Percentiles rank a stretch among this genome's conserved stretches.
Conservation (phyloP, 352 stramenopile species). For the Phytopythium helicoides region DNA sequence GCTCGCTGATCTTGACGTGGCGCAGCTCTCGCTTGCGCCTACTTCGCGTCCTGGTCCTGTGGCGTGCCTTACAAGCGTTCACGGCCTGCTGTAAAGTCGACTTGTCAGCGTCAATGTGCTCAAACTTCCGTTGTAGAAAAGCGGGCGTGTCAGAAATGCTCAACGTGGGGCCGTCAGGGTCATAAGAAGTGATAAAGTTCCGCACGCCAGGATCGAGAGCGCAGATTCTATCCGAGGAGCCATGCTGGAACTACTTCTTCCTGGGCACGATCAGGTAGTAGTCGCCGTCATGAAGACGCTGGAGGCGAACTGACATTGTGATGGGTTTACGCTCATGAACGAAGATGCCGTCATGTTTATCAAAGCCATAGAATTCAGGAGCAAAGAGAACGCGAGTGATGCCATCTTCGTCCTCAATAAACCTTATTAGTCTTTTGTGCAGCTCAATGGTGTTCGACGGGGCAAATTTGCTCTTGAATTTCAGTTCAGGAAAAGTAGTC, state of each 20-base stretch:
- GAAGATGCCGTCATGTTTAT: conserved; percentile 8
- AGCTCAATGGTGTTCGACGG: conserved; percentile 9
- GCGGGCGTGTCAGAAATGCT: conserved; percentile 2
- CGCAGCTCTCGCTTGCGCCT: not conserved
- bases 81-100: not conserved
- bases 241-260: conserved; percentile 4
- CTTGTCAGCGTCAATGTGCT: conserved; percentile 4
- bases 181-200: conserved; percentile 11
- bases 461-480: conserved; percentile 18
- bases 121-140: conserved; percentile 5
- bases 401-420: no score
- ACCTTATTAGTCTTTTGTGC: not conserved
- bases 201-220: conserved; percentile 13
- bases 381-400: conserved; percentile 1
- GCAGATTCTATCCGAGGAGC: conserved; percentile 7
- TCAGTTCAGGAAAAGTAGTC: conserved; percentile 6
- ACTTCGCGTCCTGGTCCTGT: not conserved
- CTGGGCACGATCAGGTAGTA: conserved; percentile 14
- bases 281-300: conserved; percentile 9
- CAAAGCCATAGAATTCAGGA: conserved; percentile 11
- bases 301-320: conserved; percentile 10
- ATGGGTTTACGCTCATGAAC: conserved; percentile 8
- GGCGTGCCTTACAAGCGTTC: not conserved
- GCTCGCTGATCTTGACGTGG: not conserved
- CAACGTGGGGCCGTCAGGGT: conserved; percentile 7